Conservation (phyloP, 2,329 filamentous ascomycete species). For the Calycina herbarum region DNA sequence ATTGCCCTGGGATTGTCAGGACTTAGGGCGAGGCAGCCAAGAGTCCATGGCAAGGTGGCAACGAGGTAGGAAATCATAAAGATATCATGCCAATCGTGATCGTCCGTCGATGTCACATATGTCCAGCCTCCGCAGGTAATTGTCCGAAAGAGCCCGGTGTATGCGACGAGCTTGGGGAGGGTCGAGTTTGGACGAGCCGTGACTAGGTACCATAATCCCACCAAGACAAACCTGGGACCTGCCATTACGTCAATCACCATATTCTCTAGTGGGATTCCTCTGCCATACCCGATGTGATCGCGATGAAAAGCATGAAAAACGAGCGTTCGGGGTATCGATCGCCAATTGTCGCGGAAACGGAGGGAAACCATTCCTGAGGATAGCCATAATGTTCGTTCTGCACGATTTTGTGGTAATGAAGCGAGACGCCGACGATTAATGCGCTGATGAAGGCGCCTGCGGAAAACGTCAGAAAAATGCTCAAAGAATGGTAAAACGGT, state of each 20-base stretch:
- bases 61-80: conserved; percentile 99
- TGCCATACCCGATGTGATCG: conserved; percentile 78
- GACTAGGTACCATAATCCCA: conserved; percentile 88
- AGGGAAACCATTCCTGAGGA: conserved; percentile 94
- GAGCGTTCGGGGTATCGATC: conserved; percentile 96
- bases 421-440: conserved; percentile 72
- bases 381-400: conserved; percentile 96
- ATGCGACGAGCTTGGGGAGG: conserved; percentile 79
- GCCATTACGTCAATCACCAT: conserved; percentile 21
- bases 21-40: conserved; percentile 85
- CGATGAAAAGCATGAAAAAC: conserved; percentile 96
- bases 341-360: conserved; percentile 94
- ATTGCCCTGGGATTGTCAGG: conserved; percentile 80
- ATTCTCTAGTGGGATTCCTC: background rate
- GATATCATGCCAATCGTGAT: conserved; percentile 98
- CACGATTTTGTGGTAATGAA: conserved; percentile 97
- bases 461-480: conserved; percentile 23
- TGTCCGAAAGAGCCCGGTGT: conserved; percentile 81
- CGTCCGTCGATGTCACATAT: conserved; percentile 96
- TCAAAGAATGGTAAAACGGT: background rate
- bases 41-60: conserved; percentile 90
- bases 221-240: conserved; percentile 89
- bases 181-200: conserved; percentile 73
- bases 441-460: conserved; percentile 83
- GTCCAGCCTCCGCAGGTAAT: conserved; percentile 97